Evolutionary conservation across 2,329 filamentous ascomycete genomes (phyloP).

Genomic region (Aspergillus tubingensis): DNA sequence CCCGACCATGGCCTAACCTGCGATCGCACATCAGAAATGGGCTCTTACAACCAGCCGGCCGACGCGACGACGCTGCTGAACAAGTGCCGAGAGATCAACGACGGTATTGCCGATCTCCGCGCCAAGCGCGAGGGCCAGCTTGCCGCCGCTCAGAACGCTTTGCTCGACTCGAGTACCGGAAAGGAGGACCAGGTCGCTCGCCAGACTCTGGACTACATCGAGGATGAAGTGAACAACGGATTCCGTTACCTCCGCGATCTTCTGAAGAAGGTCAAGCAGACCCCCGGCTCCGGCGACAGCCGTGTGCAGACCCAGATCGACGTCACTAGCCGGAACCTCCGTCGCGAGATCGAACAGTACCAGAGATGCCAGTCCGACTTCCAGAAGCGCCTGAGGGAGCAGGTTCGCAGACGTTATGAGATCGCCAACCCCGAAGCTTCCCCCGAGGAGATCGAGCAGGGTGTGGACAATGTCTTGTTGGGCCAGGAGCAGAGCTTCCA

Average conservation of each 20-base stretch:
- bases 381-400: constrained; percentile 75
- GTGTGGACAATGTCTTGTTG: constrained; percentile 67
- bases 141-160: constrained; percentile 67
- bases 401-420: constrained; percentile 85
- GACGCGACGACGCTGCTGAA: constrained; percentile 80
- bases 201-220: constrained; percentile 71
- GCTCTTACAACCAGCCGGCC: constrained; percentile 35
- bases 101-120: constrained; percentile 73
- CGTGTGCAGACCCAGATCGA: constrained; percentile 80
- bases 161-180: constrained; percentile 74
- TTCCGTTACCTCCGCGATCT: constrained; percentile 79
- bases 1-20: neutral
- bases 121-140: constrained; percentile 51
- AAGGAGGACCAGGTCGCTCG: constrained; percentile 65
- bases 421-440: constrained; percentile 83
- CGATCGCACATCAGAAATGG: constrained; percentile 44
- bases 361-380: constrained; percentile 79
- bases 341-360: constrained; percentile 78
- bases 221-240: constrained; percentile 76
- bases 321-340: constrained; percentile 75
- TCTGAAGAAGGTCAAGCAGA: constrained; percentile 79
- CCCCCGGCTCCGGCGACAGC: constrained; percentile 70
- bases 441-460: constrained; percentile 74
- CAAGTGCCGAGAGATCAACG: constrained; percentile 78
- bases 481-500: constrained; percentile 76